phyloP scores from a whole-genome alignment of 176 grass and related monocot genomes.

The Carex kokanica region DNA sequence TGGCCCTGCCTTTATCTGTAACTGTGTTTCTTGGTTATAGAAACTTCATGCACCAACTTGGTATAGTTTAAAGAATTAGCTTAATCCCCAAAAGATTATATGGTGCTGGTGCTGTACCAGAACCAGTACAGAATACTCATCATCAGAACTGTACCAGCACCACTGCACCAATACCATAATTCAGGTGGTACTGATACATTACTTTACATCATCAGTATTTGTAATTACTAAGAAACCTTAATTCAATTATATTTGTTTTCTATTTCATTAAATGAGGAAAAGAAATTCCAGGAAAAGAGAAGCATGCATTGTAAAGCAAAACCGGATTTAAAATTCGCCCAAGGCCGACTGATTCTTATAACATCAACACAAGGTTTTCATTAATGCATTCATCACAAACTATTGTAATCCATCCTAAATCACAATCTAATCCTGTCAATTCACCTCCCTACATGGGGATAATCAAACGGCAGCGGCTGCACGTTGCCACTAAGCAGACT shows the following conservation, averaged over 20 bases:
- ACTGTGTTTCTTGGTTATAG: too few relatives aligned
- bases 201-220: background rate
- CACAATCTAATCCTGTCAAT: background rate
- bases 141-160: background rate
- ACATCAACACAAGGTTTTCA: background rate
- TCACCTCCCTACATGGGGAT: slow-evolving; percentile 27
- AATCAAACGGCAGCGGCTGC: slow-evolving; percentile 57
- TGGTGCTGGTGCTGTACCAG: background rate
- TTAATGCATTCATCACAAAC: background rate
- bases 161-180: background rate
- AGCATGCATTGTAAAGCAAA: background rate
- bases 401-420: background rate
- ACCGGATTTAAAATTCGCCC: background rate
- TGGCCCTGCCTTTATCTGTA: too few relatives aligned
- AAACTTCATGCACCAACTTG: background rate
- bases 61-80: background rate
- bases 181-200: too few relatives aligned
- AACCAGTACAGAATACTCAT: background rate
- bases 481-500: slow-evolving; percentile 35
- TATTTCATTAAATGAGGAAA: background rate
- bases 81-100: background rate
- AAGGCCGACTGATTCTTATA: background rate
- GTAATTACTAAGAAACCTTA: background rate
- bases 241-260: background rate
- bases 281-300: background rate